A percentile compares a stretch with the other conserved stretches of the same genome.
These are phyloP conservation scores for Iberis pinnata DNA, from an alignment of 345 rosid species.

Conservation along the genomic window DNA sequence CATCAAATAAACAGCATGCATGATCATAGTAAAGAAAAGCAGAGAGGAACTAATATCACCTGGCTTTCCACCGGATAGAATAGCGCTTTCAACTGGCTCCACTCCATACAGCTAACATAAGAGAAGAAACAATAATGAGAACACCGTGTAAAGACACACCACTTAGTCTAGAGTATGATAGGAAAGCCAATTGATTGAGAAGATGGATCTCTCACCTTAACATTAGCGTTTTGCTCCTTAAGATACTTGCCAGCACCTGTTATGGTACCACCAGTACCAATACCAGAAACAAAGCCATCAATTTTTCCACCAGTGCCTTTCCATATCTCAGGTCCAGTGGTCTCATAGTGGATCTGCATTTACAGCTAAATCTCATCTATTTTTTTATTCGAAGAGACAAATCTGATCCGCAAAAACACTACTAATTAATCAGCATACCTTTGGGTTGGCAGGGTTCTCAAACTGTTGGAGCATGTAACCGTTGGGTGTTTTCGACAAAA, in stretches of 20 bases:
- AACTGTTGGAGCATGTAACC: constrained; percentile 90
- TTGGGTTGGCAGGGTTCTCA: constrained; percentile 87
- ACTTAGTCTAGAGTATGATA: not conserved
- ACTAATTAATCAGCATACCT: constrained; percentile 34
- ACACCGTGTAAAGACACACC: constrained; percentile 1
- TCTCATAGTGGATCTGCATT: constrained; percentile 70
- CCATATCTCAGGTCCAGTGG: constrained; percentile 97
- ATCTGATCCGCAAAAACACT: not conserved
- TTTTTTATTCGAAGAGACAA: constrained; percentile 5
- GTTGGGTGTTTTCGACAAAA: constrained; percentile 60
- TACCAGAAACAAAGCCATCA: constrained; percentile 83
- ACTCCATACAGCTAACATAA: constrained; percentile 59
- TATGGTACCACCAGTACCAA: constrained; percentile 92
- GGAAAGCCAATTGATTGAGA: not conserved
- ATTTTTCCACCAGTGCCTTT: constrained; percentile 70
- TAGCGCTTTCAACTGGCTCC: constrained; percentile 78
- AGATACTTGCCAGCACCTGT: constrained; percentile 85
- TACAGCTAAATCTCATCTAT: not conserved
- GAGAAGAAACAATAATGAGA: constrained; percentile 22
- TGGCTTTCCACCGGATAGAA: constrained; percentile 81
- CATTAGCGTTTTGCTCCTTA: constrained; percentile 63
- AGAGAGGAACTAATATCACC: constrained; percentile 36
- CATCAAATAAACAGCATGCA: not conserved
- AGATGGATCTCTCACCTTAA: constrained; percentile 47
- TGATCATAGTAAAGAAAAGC: not conserved